phyloP scores from a whole-genome alignment of 768 basidiomycete genomes.

The Lactifluus echinatus region DNA sequence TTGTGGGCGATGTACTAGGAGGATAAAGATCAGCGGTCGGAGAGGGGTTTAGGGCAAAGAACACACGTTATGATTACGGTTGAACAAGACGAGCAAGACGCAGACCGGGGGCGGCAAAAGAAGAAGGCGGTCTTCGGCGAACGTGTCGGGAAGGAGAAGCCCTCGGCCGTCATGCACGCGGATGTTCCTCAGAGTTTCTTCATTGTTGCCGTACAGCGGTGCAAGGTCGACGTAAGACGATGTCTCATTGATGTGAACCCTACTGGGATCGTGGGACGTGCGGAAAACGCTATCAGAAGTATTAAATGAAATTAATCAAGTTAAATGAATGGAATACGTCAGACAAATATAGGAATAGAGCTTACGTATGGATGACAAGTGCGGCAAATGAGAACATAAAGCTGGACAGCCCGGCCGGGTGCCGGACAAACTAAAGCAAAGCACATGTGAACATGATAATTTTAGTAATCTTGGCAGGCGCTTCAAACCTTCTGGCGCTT shows the following conservation, averaged over 20 bases:
- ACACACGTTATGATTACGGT: slow-evolving; percentile 79
- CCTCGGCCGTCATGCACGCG: slow-evolving; percentile 56
- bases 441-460: background rate
- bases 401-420: slow-evolving; percentile 72
- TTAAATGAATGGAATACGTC: background rate
- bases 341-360: background rate
- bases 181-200: slow-evolving; percentile 49
- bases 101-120: slow-evolving; percentile 73
- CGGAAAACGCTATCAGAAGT: slow-evolving; percentile 60
- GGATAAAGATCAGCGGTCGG: background rate
- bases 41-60: background rate
- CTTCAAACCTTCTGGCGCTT: slow-evolving; percentile 55
- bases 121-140: slow-evolving; percentile 71
- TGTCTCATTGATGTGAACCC: slow-evolving; percentile 70
- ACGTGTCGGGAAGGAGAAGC: slow-evolving; percentile 56
- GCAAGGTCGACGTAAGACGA: slow-evolving; percentile 82
- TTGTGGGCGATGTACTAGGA: slow-evolving; percentile 69
- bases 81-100: slow-evolving; percentile 76
- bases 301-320: too few species aligned
- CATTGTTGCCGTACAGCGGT: slow-evolving; percentile 72
- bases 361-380: slow-evolving; percentile 68
- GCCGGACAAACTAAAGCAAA: slow-evolving; percentile 49
- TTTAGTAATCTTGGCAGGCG: background rate
- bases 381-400: slow-evolving; percentile 79
- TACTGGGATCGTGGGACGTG: slow-evolving; percentile 45